Conservation (phyloP, 2,329 filamentous ascomycete species). For the Diplodia intermedia region DNA sequence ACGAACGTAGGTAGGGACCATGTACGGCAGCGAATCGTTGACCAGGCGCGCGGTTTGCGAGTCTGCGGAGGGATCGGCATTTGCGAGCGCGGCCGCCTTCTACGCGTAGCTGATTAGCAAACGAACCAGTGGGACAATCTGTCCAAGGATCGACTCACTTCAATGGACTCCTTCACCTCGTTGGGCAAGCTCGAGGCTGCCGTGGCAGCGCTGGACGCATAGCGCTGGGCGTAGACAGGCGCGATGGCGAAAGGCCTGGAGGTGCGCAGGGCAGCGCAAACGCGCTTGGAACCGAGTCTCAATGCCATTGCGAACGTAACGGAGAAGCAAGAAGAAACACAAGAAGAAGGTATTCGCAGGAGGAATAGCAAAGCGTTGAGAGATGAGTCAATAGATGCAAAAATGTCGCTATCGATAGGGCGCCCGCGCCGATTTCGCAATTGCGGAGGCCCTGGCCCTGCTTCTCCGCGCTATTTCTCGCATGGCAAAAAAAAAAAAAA, state of each 20-base stretch:
- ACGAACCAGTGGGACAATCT: not conserved
- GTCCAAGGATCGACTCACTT: conserved; percentile 40
- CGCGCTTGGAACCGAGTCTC: conserved; percentile 26
- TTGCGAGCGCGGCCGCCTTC: conserved; percentile 59
- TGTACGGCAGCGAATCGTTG: conserved; percentile 78
- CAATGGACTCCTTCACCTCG: conserved; percentile 51
- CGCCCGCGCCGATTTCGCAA: conserved; percentile 21
- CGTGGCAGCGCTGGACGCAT: conserved; percentile 48
- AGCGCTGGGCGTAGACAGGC: conserved; percentile 35
- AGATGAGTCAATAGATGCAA: conserved; percentile 16
- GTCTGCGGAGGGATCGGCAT: conserved; percentile 74
- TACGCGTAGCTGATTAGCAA: conserved; percentile 32
- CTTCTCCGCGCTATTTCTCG: conserved; percentile 16
- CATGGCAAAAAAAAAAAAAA: not conserved
- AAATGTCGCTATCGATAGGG: conserved; percentile 29
- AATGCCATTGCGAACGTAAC: conserved; percentile 29
- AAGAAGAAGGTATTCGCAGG: conserved; percentile 5
- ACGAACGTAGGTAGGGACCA: conserved; percentile 94
- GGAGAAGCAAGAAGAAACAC: not conserved
- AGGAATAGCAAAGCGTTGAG: not conserved
- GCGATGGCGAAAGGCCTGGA: conserved; percentile 16
- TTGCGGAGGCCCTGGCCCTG: not conserved
- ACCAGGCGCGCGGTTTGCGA: conserved; percentile 79
- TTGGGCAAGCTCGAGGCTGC: conserved; percentile 52
- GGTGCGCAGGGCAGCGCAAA: conserved; percentile 37